Base-by-base conservation (phyloP, 2,329 filamentous ascomycete genomes). In the Colletotrichum tanaceti region DNA sequence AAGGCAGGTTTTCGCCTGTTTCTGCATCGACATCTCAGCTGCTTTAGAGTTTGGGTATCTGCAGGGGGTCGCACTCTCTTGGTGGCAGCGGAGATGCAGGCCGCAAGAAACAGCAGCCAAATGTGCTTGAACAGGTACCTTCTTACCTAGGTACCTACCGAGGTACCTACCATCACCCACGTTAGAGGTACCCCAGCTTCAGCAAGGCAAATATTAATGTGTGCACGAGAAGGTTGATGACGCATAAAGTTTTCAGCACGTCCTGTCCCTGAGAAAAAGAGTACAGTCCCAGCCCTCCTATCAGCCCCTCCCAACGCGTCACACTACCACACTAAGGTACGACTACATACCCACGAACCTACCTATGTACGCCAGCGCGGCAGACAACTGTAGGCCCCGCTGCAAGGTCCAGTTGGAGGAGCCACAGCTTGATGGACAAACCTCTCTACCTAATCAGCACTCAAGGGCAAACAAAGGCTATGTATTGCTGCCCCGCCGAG, bases 41-140 rank as follows among this genome's bases (percentile, higher is more conserved):
- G 62, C 55, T 69, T 69, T 69, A 66, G 55, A 61, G 66, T 69
- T 69, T 58, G 28, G 18, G 11, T 59, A 38, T 52, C 62, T 61
- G 58, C 58, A 60, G 47, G 50, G 50, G 49, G 50, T 49, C 49
- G 50, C 38, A 58, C 61, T 50, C 46, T 57, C 16, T 38, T 32
- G n/a, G 39, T 43, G 52, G n/a, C 4, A 20, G 13, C 32, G 43
- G 35, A 50, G 22, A 46, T 61, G 58, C 49, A 41, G 58, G 46
- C 52, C 38, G 18, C 58, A 63, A 35, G 43, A 22, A 14, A 32
- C 43, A 35, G 39, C 49, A 38, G 10, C 20, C 28, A 58, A 9
- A 38, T 16, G 20, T 44, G 44, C 16, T 24, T 14, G 43, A 7
- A 35, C 32, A 35, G 9, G 32, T 35, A 35, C 32, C 32, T 35